Evolutionary conservation across 169 alveolate species (phyloP).

Genomic region (Cryptosporidium ryanae): DNA sequence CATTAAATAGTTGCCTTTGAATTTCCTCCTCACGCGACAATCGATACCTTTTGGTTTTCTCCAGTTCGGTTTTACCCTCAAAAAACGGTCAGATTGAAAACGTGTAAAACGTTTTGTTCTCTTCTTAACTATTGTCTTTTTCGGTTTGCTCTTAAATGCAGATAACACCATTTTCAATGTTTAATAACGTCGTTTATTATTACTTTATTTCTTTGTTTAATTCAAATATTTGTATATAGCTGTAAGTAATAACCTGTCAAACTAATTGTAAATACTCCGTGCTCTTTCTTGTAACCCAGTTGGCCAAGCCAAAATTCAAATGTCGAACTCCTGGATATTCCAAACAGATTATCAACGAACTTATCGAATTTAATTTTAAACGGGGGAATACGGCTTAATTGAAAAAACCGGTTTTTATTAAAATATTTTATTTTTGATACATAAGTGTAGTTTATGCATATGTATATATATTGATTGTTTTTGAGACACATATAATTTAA

Average conservation of each 20-base stretch:
- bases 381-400: too few relatives aligned
- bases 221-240: neutral
- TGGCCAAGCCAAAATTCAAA: too few relatives aligned
- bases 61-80: conserved; percentile 94
- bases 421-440: too few relatives aligned
- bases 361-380: too few relatives aligned
- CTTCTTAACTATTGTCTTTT: conserved; percentile 91
- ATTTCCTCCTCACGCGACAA: conserved; percentile 95
- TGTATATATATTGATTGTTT: too few relatives aligned
- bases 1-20: conserved; percentile 92
- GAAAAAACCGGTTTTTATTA: too few relatives aligned
- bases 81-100: conserved; percentile 94
- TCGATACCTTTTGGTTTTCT: conserved; percentile 98
- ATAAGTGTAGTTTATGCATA: too few relatives aligned
- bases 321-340: too few relatives aligned
- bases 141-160: conserved; percentile 37
- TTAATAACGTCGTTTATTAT: neutral
- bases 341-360: too few relatives aligned
- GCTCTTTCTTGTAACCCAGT: too few relatives aligned
- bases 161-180: conserved; percentile 14
- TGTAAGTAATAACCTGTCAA: neutral
- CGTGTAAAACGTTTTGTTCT: conserved; percentile 93
- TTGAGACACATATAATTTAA: too few relatives aligned
- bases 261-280: neutral
- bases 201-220: neutral